Base-by-base conservation (phyloP, 208 protist genomes). In the Leptomonas pyrrhocoris region DNA sequence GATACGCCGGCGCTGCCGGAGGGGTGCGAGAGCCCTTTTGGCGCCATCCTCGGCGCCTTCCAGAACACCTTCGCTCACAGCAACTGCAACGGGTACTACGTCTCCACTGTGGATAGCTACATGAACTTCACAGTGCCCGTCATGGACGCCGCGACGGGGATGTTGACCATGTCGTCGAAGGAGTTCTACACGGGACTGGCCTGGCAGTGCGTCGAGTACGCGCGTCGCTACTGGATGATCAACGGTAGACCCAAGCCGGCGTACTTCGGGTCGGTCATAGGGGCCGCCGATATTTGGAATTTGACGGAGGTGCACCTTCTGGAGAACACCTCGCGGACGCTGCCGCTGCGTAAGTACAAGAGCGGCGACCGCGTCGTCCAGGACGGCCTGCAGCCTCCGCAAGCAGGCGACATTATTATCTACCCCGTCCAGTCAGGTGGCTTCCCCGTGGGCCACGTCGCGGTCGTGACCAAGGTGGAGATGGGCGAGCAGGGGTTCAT, bases 191-290 rank as follows among this genome's bases (percentile, higher is more conserved):
- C 43, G 11, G 90, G 90, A 7, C 63, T 95, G 74, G 69, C 71
- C 64, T 95, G 90, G 90, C 88, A 95, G 77, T 95, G 90, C 56
- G 88, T 95, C 23, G 88, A 95, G 80, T 95, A 90, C 74, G 88
- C 90, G 28, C 72, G 90, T 40, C 85, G 90, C 50, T 95, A 94
- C 76, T 94, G 87, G 88, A 90, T 93, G 85, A 72, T 89, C 18
- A 60, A 50, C 13, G 90, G 87, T 0, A 55, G 21, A 0, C 85
- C 90, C 13, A 48, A 61, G 55, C 80, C 76, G 8, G 90, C 86
- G 12, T 68, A 68, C 56, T 95, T 95, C 60, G 83, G 58, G 2
- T 59, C 45, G 16, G 84, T 95, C 2, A 68, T 76, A 0, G 80
- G 80, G 3, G 90, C 90, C 2, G 73, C 83, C 11, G 88, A 95